These are phyloP conservation scores for Neurospora sp. DNA, from an alignment of 495 filamentous ascomycete species.

Conservation along the genomic window DNA sequence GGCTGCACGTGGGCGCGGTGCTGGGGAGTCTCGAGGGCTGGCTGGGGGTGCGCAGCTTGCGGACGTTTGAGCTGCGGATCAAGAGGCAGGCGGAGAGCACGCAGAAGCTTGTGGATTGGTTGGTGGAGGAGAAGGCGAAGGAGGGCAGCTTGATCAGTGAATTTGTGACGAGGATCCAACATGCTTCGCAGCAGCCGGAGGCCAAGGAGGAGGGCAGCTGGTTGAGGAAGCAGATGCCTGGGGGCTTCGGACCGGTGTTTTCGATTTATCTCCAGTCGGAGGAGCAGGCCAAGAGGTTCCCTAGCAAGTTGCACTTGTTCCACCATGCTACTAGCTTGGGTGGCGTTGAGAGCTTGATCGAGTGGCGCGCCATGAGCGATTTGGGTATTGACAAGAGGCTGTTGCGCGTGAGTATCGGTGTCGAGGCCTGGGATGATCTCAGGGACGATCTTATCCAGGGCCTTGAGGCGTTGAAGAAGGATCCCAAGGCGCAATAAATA, in stretches of 20 bases:
- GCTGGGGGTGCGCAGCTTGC: slow-evolving; percentile 75
- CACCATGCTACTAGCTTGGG: slow-evolving; percentile 92
- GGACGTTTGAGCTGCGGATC: slow-evolving; percentile 80
- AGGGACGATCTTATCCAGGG: slow-evolving; percentile 61
- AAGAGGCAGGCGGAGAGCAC: slow-evolving; percentile 61
- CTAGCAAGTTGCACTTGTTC: slow-evolving; percentile 70
- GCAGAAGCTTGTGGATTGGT: slow-evolving; percentile 57
- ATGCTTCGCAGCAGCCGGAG: slow-evolving; percentile 63
- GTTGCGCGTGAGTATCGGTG: slow-evolving; percentile 72
- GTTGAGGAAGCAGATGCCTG: slow-evolving; percentile 84
- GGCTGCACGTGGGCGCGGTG: slow-evolving; percentile 66
- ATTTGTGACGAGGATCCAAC: slow-evolving; percentile 52
- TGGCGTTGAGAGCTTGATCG: slow-evolving; percentile 88
- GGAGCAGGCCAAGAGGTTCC: slow-evolving; percentile 54
- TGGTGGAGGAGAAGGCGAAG: slow-evolving; percentile 36
- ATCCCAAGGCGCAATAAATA: slow-evolving; percentile 7
- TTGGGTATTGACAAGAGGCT: slow-evolving; percentile 57
- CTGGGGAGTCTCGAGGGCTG: slow-evolving; percentile 89
- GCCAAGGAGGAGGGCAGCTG: slow-evolving; percentile 52
- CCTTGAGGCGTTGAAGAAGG: slow-evolving; percentile 46
- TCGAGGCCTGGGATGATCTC: slow-evolving; percentile 84
- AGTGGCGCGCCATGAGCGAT: slow-evolving; percentile 85
- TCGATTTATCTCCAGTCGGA: slow-evolving; percentile 53
- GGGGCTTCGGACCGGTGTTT: slow-evolving; percentile 85
- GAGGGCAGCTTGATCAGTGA: slow-evolving; percentile 33